Evolutionary conservation across 495 filamentous ascomycete species (phyloP), one percentile per base, ranked within the genome.

Genomic region (Penicillium paradoxum): DNA sequence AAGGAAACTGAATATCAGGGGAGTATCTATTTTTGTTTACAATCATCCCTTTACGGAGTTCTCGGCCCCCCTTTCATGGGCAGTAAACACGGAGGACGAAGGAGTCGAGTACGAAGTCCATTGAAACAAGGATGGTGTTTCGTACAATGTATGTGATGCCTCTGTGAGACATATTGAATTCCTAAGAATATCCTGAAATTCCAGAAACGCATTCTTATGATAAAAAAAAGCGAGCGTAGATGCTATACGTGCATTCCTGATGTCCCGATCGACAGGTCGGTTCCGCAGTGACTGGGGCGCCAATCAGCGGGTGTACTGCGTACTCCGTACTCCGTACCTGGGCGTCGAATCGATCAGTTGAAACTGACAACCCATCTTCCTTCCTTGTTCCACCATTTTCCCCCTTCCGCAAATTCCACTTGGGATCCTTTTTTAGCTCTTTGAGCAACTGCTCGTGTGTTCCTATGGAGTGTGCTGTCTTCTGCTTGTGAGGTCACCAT

Each of bases 221-320:
- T 22, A 2, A 40, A 40, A 21, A 22, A 22, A 5, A 22, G 18
- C 19, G 10, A 14, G 3, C 14, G 39, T 37, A 14, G 14, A 25
- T 50, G 5, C n/a, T 40, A 58, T 36, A 49, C 43, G 45, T 17
- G 33, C 56, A 56, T 59, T 59, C 54, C 27, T 50, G 52, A 52
- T 25, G 46, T 53, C 44, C 45, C 49, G 60, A 59, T 63, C 61
- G 53, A 64, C 58, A 48, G 52, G 59, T 57, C 45, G 27, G 33
- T 39, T 48, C 58, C 51, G 44, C 51, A 52, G 14, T 44, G 9
- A 32, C 45, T 33, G 29, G 38, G 14, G 32, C 30, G 24, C 63
- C 60, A 65, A 65, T 65, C 63, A 65, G 30, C 34, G 33, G 18
- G 30, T 37, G 45, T 30, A n/a, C n/a, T n/a, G n/a, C n/a, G n/a